Evolutionary conservation across 1,284 basidiomycete species (phyloP).

Genomic region (Gastroboletus turbinatus): DNA sequence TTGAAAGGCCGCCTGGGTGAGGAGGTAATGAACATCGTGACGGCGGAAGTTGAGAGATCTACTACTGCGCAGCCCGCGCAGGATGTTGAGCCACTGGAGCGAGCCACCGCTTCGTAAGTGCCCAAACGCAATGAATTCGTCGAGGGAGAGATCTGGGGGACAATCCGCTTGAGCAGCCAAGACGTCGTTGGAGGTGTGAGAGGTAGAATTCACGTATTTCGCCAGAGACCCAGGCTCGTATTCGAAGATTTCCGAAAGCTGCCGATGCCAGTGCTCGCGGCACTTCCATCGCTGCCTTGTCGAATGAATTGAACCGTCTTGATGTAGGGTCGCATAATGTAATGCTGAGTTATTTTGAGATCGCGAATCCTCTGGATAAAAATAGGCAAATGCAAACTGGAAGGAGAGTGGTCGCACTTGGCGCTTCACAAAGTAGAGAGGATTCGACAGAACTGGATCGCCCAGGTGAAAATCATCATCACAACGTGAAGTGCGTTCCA

Average conservation of each 20-base stretch:
- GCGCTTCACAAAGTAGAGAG: not conserved
- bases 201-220: not conserved
- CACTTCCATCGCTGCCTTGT: too few species aligned
- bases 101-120: not conserved
- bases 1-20: too few species aligned
- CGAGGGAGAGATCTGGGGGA: not conserved
- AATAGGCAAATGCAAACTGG: not conserved
- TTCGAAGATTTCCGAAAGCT: not conserved
- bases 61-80: not conserved
- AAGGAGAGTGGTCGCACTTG: not conserved
- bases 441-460: too few species aligned
- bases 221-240: not conserved
- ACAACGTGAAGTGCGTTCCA: not conserved
- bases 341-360: not conserved
- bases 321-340: not conserved
- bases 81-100: not conserved
- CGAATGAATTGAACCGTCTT: too few species aligned
- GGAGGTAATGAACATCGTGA: not conserved
- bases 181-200: not conserved
- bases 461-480: too few species aligned
- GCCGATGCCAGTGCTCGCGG: too few species aligned
- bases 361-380: not conserved
- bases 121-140: not conserved
- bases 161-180: not conserved
- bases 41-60: not conserved